These are phyloP conservation scores for Aspergillus proliferans DNA, from an alignment of 2,329 filamentous ascomycete species.

Conservation along the genomic window DNA sequence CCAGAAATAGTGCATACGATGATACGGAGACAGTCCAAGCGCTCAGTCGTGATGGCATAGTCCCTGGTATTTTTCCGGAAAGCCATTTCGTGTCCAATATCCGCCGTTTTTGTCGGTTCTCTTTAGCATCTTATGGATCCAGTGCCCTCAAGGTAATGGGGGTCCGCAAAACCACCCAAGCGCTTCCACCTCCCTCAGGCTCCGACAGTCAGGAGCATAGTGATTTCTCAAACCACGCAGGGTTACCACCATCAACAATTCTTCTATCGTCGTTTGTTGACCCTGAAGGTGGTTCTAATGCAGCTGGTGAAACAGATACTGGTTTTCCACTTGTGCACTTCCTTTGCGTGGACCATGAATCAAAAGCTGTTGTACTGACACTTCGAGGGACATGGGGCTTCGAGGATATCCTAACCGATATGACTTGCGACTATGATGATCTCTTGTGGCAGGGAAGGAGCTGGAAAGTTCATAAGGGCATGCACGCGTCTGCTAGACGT, in stretches of 20 bases:
- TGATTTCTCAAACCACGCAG: constrained; percentile 41
- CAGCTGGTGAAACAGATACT: constrained; percentile 57
- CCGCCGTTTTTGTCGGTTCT: constrained; percentile 42
- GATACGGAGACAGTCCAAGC: constrained; percentile 39
- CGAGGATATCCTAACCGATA: constrained; percentile 66
- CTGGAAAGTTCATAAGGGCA: constrained; percentile 68
- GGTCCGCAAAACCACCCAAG: constrained; percentile 27
- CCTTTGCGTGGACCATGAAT: constrained; percentile 64
- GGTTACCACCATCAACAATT: constrained; percentile 42
- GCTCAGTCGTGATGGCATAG: constrained; percentile 38
- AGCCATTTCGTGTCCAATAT: constrained; percentile 42
- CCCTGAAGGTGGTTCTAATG: constrained; percentile 60
- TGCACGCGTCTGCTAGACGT: constrained; percentile 64
- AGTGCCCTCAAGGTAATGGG: constrained; percentile 45
- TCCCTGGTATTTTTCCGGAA: constrained; percentile 42
- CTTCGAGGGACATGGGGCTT: constrained; percentile 67
- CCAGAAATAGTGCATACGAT: constrained; percentile 41
- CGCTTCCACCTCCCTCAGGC: constrained; percentile 20
- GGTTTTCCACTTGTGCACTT: constrained; percentile 68
- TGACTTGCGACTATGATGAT: constrained; percentile 68
- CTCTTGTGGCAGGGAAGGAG: constrained; percentile 52
- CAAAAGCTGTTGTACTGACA: constrained; percentile 65
- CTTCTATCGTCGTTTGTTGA: constrained; percentile 66
- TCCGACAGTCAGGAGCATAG: constrained; percentile 38
- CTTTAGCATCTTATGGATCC: constrained; percentile 43